Conservation (phyloP, 179 eudicot genomes). For the Carnegiea gigantea region DNA sequence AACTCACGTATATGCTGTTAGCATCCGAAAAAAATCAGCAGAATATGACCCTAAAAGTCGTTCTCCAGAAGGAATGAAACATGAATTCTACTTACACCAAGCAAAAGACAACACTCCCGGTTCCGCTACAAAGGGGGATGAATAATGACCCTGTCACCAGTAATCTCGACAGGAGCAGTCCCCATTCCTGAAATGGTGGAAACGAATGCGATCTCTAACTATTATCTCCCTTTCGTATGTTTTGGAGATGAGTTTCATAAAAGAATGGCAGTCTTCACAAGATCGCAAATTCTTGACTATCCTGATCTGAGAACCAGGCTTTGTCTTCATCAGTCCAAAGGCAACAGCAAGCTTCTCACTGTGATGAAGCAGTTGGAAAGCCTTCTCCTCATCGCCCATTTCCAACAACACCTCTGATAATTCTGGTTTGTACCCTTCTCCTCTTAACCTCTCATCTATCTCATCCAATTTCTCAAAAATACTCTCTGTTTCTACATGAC, state of each 20-base stretch:
- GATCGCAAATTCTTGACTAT: slow-evolving; percentile 44
- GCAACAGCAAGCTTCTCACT: slow-evolving; percentile 51
- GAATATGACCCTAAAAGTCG: not conserved
- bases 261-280: slow-evolving; percentile 48
- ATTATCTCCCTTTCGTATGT: slow-evolving; percentile 38
- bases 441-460: slow-evolving; percentile 30
- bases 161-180: slow-evolving; percentile 43
- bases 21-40: not conserved
- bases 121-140: not conserved
- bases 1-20: not conserved
- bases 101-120: no score
- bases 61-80: not conserved
- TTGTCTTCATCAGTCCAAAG: slow-evolving; percentile 38
- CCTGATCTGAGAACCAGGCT: slow-evolving; percentile 33
- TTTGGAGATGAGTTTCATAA: slow-evolving; percentile 39
- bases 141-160: slow-evolving; percentile 26
- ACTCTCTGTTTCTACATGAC: slow-evolving; percentile 30
- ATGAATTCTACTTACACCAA: not conserved
- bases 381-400: slow-evolving; percentile 47
- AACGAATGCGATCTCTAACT: slow-evolving; percentile 46
- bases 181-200: slow-evolving; percentile 45
- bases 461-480: slow-evolving; percentile 37
- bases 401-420: slow-evolving; percentile 43
- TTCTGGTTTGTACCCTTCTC: slow-evolving; percentile 41
- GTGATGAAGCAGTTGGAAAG: slow-evolving; percentile 42